Evolutionary conservation across 169 alveolate species (phyloP).

Genomic region (Plasmodium inui): DNA sequence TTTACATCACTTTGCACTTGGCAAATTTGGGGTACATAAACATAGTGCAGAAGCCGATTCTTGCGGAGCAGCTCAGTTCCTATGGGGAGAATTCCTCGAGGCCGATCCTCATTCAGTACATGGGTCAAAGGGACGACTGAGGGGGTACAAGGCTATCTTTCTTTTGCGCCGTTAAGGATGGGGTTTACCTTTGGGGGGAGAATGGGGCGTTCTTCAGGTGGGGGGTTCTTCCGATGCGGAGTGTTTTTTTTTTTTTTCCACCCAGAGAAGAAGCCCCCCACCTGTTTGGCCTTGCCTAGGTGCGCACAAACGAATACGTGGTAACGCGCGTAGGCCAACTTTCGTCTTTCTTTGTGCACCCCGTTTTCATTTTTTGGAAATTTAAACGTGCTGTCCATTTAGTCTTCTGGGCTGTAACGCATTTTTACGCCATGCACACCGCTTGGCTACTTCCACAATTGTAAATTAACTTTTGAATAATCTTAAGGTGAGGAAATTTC

Average conservation of each 20-base stretch:
- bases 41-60: conserved; percentile 62
- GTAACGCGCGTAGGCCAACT: background rate
- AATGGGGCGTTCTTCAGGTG: no score
- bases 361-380: background rate
- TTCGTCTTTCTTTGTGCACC: background rate
- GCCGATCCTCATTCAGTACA: conserved; percentile 54
- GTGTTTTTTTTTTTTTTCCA: no score
- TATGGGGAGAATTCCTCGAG: conserved; percentile 51
- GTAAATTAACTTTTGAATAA: conserved; percentile 15
- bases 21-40: conserved; percentile 68
- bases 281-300: background rate
- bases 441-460: conserved; percentile 4
- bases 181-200: background rate
- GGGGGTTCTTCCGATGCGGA: background rate
- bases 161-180: background rate
- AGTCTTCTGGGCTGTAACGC: background rate
- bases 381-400: background rate
- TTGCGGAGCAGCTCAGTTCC: conserved; percentile 36
- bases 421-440: background rate
- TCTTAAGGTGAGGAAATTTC: background rate
- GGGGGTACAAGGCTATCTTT: background rate
- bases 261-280: background rate
- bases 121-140: conserved; percentile 4
- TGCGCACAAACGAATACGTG: background rate
- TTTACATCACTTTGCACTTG: conserved; percentile 70